Base-by-base conservation (phyloP, 768 basidiomycete genomes). In the Gloeostereum incarnatum region DNA sequence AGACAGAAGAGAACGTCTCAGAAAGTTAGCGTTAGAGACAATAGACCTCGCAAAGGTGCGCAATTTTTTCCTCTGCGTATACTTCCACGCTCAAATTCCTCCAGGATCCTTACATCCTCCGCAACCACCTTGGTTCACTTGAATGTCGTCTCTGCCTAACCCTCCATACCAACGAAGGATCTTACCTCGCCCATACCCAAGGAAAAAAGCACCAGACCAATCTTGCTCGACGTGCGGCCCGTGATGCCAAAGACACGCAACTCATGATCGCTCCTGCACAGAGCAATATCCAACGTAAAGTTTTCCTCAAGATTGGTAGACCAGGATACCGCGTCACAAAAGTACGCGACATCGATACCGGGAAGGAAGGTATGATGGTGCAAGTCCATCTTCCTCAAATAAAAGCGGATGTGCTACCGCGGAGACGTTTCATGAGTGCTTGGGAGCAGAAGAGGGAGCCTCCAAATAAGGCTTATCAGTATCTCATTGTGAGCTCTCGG, bases 121-220 rank as follows among this genome's bases (percentile, higher is more conserved):
- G 94, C 61, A 99, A 97, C 58, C 96, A 99, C 60, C 75, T 99
- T 42, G 96, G 96, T 29, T 97, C 93, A 6, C 77, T 98, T 29
- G 94, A 98, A 76, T 99, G 96, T 66, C 88, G 93, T 51, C 75
- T 99, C 20, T 98, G 96, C 59, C 65, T 99, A 33, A 99, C 96
- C 0, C 74, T 99, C 8, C 96, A 99, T 63, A 97, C 94, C n/a
- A 98, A 98, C 52, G 96, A 99, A 62, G 96, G 96, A 14, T 96
- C 93, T 10, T 97, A 98, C 58, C 83, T 99, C 34, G 96, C 96
- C 0, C 96, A 99, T 51, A 99, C 96, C 0, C 96, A 98, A 65
- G 96, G 96, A 16, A 99, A 98, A 68, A 99, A 98, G 56, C 96
- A 98, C 57, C 96, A 98, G 58, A 98, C 93, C 3, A 98, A 98